Evolutionary conservation across 2,329 filamentous ascomycete species (phyloP).

Genomic region (Hypocreales sp.): DNA sequence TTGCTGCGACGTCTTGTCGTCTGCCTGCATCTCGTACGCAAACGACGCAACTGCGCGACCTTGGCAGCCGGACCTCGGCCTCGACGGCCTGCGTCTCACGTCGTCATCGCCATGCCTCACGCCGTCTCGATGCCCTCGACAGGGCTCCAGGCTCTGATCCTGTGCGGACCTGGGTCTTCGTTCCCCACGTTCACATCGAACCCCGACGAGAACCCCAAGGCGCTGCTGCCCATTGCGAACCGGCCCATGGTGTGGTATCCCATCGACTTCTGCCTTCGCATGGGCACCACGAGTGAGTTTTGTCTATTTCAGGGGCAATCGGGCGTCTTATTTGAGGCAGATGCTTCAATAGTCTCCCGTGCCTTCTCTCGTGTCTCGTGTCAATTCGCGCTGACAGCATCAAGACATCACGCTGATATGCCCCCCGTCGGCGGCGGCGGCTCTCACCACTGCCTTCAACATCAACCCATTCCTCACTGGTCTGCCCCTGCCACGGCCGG

Average conservation of each 20-base stretch:
- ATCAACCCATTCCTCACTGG: conserved; percentile 66
- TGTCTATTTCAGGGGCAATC: too few species aligned
- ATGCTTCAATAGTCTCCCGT: too few species aligned
- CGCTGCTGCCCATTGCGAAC: conserved; percentile 69
- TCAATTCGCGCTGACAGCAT: conserved; percentile 7
- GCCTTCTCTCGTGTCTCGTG: too few species aligned
- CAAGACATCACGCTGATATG: conserved; percentile 49
- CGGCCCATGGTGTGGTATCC: conserved; percentile 84
- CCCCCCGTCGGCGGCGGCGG: conserved; percentile 47
- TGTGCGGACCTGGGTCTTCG: conserved; percentile 70
- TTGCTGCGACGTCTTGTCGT: too few species aligned
- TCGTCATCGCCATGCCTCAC: conserved; percentile 56
- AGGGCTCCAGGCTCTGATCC: conserved; percentile 68
- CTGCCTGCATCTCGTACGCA: too few species aligned
- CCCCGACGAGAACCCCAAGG: conserved; percentile 68
- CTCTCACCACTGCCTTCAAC: conserved; percentile 54
- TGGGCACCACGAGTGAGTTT: conserved; percentile 55
- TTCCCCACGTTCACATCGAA: conserved; percentile 73
- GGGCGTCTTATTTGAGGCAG: too few species aligned
- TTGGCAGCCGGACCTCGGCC: too few species aligned
- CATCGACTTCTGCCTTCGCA: conserved; percentile 71
- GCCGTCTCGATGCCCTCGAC: conserved; percentile 56
- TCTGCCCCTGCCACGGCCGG: conserved; percentile 56
- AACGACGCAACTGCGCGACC: too few species aligned
- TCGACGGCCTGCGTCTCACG: too few species aligned